These are phyloP conservation scores for Grigorovia jiainica DNA, from an alignment of 805 yeast species.

Conservation along the genomic window DNA sequence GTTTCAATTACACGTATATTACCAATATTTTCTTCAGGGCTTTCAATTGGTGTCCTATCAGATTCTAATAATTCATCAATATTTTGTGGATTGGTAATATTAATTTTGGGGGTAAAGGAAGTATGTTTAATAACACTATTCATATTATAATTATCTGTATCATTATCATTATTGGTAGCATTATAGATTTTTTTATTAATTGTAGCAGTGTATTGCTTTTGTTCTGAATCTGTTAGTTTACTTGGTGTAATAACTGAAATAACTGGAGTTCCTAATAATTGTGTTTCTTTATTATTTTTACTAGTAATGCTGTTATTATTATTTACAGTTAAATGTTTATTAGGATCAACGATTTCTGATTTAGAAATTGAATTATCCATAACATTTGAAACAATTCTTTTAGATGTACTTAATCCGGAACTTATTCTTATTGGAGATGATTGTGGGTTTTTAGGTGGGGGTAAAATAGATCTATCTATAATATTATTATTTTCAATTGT, in stretches of 20 bases:
- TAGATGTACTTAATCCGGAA: conserved; percentile 20
- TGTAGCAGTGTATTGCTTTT: conserved; percentile 8
- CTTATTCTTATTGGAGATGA: conserved; percentile 28
- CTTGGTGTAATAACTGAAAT: conserved; percentile 19
- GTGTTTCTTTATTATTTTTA: conserved; percentile 3
- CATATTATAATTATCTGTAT: conserved; percentile 3
- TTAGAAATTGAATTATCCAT: conserved; percentile 29
- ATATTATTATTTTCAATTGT: conserved; percentile 6
- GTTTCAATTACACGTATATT: conserved; percentile 1
- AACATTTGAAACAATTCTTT: conserved; percentile 14
- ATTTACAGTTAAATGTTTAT: conserved; percentile 9
- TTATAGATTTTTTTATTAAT: background rate
- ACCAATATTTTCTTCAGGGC: conserved; percentile 21
- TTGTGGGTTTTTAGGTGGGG: conserved; percentile 26
- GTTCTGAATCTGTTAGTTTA: conserved; percentile 10
- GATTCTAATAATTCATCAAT: background rate
- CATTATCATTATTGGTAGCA: background rate
- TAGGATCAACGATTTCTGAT: conserved; percentile 27
- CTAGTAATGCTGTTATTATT: too few species aligned
- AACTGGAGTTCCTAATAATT: conserved; percentile 22
- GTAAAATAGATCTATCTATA: conserved; percentile 23
- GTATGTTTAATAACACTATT: background rate
- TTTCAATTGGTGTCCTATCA: conserved; percentile 8
- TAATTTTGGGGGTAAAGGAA: background rate
- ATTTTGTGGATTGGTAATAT: background rate